A percentile compares a stretch with the other conserved stretches of the same genome.
phyloP scores from a whole-genome alignment of 2,329 filamentous ascomycete genomes.

The Trichoderma afroharzianum region DNA sequence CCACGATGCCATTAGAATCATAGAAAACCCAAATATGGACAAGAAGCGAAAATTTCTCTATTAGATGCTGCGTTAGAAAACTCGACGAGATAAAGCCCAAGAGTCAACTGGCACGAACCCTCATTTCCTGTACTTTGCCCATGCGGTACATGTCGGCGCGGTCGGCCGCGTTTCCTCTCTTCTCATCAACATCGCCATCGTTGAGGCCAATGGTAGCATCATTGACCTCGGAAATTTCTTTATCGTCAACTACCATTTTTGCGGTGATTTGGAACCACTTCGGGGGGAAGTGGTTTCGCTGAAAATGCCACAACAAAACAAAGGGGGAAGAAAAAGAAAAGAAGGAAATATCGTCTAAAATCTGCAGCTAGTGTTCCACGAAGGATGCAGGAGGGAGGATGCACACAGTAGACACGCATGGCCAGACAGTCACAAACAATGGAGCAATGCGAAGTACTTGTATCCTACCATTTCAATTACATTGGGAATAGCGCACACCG shows the following conservation, averaged over 20 bases:
- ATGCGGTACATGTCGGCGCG: constrained; percentile 9
- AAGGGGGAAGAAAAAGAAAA: neutral
- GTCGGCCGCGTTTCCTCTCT: neutral
- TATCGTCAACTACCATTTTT: neutral
- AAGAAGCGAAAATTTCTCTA: constrained; percentile 6
- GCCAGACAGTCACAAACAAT: neutral
- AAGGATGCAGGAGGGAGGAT: neutral
- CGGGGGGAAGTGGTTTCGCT: neutral
- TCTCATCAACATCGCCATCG: neutral
- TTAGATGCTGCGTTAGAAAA: neutral
- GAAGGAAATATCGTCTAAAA: neutral
- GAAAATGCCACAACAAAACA: neutral
- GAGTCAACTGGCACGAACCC: neutral
- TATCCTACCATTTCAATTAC: neutral
- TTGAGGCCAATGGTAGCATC: neutral
- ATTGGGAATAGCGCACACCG: neutral
- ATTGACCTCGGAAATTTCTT: neutral
- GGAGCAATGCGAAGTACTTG: neutral
- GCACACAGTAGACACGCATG: neutral
- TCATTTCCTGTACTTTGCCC: constrained; percentile 1
- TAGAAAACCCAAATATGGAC: constrained; percentile 4
- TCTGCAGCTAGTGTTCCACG: neutral
- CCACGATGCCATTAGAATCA: neutral
- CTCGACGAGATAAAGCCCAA: too few relatives aligned
- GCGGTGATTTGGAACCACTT: neutral